These are phyloP conservation scores for Bassia scoparia DNA, from an alignment of 148 eudicot species.

Conservation along the genomic window DNA sequence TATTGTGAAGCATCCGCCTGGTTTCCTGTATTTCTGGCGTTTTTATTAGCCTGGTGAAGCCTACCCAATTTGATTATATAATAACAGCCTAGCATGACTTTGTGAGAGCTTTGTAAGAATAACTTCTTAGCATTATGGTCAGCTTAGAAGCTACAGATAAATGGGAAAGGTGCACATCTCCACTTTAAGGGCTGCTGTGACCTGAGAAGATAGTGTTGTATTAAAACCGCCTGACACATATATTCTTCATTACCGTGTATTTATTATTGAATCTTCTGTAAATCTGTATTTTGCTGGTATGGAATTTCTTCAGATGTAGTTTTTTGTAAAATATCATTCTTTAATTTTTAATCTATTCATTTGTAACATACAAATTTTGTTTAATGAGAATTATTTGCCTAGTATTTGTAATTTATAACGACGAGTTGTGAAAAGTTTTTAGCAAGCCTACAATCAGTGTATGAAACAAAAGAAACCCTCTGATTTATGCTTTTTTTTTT, in stretches of 20 bases:
- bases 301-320: neutral
- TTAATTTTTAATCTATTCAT: neutral
- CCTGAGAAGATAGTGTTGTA: neutral
- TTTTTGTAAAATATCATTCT: neutral
- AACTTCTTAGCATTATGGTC: constrained; percentile 18
- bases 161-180: constrained; percentile 24
- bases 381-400: neutral
- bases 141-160: constrained; percentile 15
- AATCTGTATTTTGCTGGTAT: constrained; percentile 21
- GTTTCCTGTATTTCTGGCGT: neutral
- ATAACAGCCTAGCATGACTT: constrained; percentile 6
- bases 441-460: neutral
- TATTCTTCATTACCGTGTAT: constrained; percentile 10
- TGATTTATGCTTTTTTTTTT: neutral
- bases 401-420: constrained; percentile 7
- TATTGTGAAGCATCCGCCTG: neutral
- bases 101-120: constrained; percentile 21
- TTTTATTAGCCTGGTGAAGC: constrained; percentile 10
- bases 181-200: constrained; percentile 32
- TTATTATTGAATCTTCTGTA: constrained; percentile 24
- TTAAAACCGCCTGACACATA: neutral
- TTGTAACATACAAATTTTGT: constrained; percentile 27
- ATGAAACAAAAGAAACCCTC: neutral
- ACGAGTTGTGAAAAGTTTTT: neutral
- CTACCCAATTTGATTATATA: constrained; percentile 12